Percentiles rank a stretch among this genome's conserved stretches.
phyloP scores from a whole-genome alignment of 306 rosid species.

The Heteromeles arbutifolia region DNA sequence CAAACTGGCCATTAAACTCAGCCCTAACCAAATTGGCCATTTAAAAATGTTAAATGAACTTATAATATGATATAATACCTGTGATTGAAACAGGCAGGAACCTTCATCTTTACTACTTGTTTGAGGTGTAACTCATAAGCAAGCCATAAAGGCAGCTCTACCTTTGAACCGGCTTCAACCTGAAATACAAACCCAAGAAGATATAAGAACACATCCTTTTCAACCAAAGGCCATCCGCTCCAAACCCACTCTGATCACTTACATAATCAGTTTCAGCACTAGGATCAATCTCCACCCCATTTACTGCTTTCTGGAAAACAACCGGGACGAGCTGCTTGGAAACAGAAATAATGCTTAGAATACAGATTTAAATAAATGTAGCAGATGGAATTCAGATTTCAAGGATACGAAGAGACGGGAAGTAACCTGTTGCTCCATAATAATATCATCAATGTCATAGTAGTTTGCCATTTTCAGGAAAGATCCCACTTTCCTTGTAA shows the following conservation, averaged over 20 bases:
- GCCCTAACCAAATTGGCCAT: not conserved
- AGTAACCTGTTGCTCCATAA: slow-evolving; percentile 73
- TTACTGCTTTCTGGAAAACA: slow-evolving; percentile 66
- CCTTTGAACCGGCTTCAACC: slow-evolving; percentile 90
- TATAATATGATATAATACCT: slow-evolving; percentile 34
- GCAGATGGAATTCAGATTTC: not conserved
- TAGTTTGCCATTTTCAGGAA: slow-evolving; percentile 50
- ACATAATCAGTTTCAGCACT: slow-evolving; percentile 68
- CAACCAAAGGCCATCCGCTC: not conserved
- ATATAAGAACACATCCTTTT: slow-evolving; percentile 16
- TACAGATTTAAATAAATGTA: slow-evolving; percentile 9
- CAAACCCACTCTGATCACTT: slow-evolving; percentile 27
- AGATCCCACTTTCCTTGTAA: slow-evolving; percentile 12
- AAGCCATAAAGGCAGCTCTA: slow-evolving; percentile 94
- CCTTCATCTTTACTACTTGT: slow-evolving; percentile 59
- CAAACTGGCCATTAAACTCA: not conserved
- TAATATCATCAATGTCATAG: slow-evolving; percentile 78
- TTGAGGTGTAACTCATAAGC: slow-evolving; percentile 69
- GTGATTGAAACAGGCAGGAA: slow-evolving; percentile 78
- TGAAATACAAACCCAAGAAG: slow-evolving; percentile 36
- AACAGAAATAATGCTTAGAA: slow-evolving; percentile 11
- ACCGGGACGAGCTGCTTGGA: slow-evolving; percentile 52
- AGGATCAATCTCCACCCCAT: slow-evolving; percentile 87
- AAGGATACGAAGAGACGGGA: not conserved
- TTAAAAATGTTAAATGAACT: not conserved